Conservation (phyloP, 352 stramenopile genomes). For the Pythium aristosporum region DNA sequence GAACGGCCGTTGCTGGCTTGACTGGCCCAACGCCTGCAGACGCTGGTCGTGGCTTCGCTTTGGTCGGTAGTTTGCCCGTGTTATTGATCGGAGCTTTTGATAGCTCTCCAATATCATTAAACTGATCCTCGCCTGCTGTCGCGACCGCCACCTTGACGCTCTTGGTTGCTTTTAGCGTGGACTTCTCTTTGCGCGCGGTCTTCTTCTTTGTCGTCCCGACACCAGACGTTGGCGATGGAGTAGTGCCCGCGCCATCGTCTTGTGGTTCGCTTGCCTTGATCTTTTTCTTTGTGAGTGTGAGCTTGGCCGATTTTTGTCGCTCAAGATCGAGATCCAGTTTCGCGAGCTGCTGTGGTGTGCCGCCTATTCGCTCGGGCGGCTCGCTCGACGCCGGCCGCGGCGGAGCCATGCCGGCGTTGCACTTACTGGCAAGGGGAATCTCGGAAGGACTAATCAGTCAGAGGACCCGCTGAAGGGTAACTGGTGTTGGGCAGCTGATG, state of each 20-base stretch:
- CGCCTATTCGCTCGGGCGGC: constrained; percentile 15
- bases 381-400: background rate
- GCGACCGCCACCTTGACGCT: constrained; percentile 18
- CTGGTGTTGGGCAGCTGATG: too few relatives aligned
- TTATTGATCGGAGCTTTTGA: background rate
- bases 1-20: background rate
- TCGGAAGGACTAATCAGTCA: background rate
- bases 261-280: background rate
- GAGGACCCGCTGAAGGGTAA: too few relatives aligned
- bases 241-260: background rate
- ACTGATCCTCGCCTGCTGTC: constrained; percentile 12
- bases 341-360: constrained; percentile 19
- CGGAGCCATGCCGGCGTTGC: constrained; percentile 12
- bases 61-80: background rate
- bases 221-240: too few relatives aligned
- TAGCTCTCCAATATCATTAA: constrained; percentile 20
- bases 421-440: background rate
- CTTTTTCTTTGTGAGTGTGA: constrained; percentile 4
- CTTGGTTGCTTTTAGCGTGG: background rate
- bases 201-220: constrained; percentile 1
- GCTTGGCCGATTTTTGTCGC: constrained; percentile 20
- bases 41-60: constrained; percentile 15
- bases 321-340: constrained; percentile 25
- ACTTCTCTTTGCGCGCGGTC: background rate
- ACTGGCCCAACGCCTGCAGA: constrained; percentile 2